Evolutionary conservation across 768 basidiomycete genomes (phyloP).

Genomic region (Suillus sp.): DNA sequence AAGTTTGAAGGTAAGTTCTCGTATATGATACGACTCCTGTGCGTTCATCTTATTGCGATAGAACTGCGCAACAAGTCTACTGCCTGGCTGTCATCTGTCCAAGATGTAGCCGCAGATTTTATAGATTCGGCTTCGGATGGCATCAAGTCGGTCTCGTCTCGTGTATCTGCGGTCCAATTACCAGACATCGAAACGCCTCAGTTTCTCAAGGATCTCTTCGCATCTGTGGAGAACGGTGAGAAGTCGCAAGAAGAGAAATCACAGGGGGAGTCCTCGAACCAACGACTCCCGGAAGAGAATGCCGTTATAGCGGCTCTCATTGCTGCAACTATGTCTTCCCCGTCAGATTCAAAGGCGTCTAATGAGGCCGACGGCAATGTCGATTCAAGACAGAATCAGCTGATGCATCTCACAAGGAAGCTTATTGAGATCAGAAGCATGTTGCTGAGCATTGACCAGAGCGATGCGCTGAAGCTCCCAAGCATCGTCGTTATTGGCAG

Average conservation of each 20-base stretch:
- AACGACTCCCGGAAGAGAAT: constrained; percentile 53
- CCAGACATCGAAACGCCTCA: constrained; percentile 59
- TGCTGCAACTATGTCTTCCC: constrained; percentile 78
- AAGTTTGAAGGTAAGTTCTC: constrained; percentile 82
- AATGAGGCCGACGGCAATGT: constrained; percentile 35
- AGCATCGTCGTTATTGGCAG: constrained; percentile 98
- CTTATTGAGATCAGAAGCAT: constrained; percentile 95
- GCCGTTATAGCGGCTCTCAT: constrained; percentile 73
- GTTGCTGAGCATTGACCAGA: constrained; percentile 95
- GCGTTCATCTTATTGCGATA: constrained; percentile 29
- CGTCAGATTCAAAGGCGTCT: constrained; percentile 55
- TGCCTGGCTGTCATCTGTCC: constrained; percentile 64
- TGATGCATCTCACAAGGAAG: constrained; percentile 92
- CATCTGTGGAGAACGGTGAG: constrained; percentile 33
- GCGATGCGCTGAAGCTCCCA: constrained; percentile 89
- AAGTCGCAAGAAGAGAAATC: constrained; percentile 34
- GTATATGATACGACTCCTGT: not conserved
- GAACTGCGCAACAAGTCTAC: constrained; percentile 72
- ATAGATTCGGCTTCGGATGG: constrained; percentile 74
- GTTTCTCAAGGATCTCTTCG: constrained; percentile 69
- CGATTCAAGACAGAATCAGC: constrained; percentile 69
- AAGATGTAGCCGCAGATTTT: constrained; percentile 70
- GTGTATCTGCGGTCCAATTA: constrained; percentile 62
- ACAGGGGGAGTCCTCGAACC: constrained; percentile 38
- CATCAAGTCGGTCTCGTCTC: constrained; percentile 58